These are phyloP conservation scores for Fraxinus albicans DNA, from an alignment of 305 asterid genomes.

Conservation along the genomic window DNA sequence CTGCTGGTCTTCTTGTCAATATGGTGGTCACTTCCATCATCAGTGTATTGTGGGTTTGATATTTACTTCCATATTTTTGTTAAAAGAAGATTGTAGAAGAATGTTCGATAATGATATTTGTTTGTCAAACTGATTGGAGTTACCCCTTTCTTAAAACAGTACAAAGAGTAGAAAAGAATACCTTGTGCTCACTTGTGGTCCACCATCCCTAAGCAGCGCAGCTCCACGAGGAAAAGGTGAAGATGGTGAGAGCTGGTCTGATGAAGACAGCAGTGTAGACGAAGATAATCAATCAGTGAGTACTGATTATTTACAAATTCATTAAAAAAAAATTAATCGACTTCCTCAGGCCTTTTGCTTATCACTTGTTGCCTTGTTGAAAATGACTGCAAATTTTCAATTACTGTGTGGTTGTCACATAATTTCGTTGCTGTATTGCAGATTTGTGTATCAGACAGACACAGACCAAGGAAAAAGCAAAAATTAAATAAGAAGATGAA, in stretches of 20 bases:
- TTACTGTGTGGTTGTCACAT: not conserved
- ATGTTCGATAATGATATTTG: not conserved
- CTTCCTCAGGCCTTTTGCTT: not conserved
- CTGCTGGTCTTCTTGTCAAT: not conserved
- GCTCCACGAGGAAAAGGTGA: constrained; percentile 64
- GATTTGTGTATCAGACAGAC: constrained; percentile 66
- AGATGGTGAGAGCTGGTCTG: constrained; percentile 73
- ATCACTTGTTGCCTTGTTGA: not conserved
- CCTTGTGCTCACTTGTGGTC: constrained; percentile 89
- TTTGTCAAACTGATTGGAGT: not conserved
- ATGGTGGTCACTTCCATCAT: not conserved
- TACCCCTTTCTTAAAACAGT: constrained; percentile 37
- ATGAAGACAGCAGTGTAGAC: constrained; percentile 66
- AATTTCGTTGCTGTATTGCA: constrained; percentile 21
- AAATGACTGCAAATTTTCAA: not conserved
- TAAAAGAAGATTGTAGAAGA: not conserved
- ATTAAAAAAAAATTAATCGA: not conserved
- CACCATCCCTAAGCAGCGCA: constrained; percentile 58
- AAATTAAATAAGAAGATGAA: constrained; percentile 62
- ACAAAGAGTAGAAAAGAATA: constrained; percentile 85
- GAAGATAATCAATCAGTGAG: constrained; percentile 73
- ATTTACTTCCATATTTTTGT: not conserved
- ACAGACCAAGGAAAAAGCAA: constrained; percentile 72
- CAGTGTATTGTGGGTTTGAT: not conserved
- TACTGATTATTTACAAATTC: not conserved